Conservation (phyloP, 768 basidiomycete genomes). For the Multifurca ochricompacta region DNA sequence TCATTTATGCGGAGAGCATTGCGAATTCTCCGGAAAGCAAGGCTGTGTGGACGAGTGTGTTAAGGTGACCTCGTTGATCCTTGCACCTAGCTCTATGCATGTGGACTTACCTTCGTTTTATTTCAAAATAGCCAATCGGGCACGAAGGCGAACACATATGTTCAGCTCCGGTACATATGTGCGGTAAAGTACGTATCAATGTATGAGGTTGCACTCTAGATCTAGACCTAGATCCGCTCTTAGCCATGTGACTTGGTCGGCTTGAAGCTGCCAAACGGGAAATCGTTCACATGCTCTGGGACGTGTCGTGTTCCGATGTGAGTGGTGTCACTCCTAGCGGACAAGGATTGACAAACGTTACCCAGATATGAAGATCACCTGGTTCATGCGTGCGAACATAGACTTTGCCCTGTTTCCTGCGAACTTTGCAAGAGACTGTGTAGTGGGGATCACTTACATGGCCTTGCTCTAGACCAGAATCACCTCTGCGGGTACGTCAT, state of each 20-base stretch:
- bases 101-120: background rate
- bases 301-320: constrained; percentile 15
- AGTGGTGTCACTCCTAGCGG: background rate
- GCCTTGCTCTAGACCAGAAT: constrained; percentile 30
- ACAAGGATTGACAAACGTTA: background rate
- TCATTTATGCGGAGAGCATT: constrained; percentile 49
- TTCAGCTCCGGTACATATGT: constrained; percentile 45
- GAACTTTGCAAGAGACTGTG: constrained; percentile 51
- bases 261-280: constrained; percentile 12
- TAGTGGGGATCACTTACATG: constrained; percentile 44
- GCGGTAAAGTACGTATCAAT: constrained; percentile 38
- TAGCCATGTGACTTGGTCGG: constrained; percentile 18
- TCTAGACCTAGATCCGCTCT: background rate
- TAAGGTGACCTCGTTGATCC: constrained; percentile 31
- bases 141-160: constrained; percentile 51
- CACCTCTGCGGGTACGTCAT: constrained; percentile 54
- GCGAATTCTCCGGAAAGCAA: constrained; percentile 36
- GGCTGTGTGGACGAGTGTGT: constrained; percentile 49
- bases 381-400: constrained; percentile 43
- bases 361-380: constrained; percentile 38
- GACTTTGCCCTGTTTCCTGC: constrained; percentile 47
- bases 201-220: too few species aligned
- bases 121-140: constrained; percentile 38
- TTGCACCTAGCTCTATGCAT: background rate
- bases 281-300: constrained; percentile 9